Evolutionary conservation across 495 filamentous ascomycete species (phyloP), one percentile per base, ranked within the genome.

Genomic region (Hypoxylon lienhwacheense): DNA sequence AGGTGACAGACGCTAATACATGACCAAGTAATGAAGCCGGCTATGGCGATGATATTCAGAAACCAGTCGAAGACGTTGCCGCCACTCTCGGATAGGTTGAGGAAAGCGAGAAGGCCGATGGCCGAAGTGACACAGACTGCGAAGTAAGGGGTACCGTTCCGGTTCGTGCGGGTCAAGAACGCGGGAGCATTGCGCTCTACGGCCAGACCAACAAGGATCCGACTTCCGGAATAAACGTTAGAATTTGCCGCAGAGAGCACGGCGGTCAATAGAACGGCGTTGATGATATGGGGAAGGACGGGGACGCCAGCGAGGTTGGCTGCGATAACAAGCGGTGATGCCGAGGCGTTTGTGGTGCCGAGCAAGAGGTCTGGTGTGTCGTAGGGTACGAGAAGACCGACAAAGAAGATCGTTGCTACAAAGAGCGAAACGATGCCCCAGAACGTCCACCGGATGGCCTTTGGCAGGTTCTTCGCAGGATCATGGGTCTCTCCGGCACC

Each of bases 251-350:
- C 74, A 3, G 72, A 75, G 8, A 78, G 66, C 11, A 84, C 82
- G 7, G 83, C 82, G 14, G 73, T 75, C n/a, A 86, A 77, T 35
- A 89, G 78, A 25, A 88, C 81, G 20, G 78, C 83, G 59, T 88
- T 89, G 68, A 90, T 84, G 55, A 89, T 81, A 40, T 83, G 79
- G 1, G 86, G 86, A 20, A 89, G 76, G 4, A 81, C 81, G 5
- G 70, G 71, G 55, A 89, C 81, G 53, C 84, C 84, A 3, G 86
- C 87, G 7, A 79, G 68, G 20, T 74, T 64, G 24, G 87, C 81
- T 17, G 86, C 84, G 40, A 90, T 81, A 16, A 88, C 86, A 41
- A 89, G 81, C 3, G 87, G 87, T 2, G 86, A 88, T 25, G 81
- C 83, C 35, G 81, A 81, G 55, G 79, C 56, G 65, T 73, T 57